Evolutionary conservation across 148 eudicot genomes (phyloP).

Genomic region (Nepenthes mirabilis): DNA sequence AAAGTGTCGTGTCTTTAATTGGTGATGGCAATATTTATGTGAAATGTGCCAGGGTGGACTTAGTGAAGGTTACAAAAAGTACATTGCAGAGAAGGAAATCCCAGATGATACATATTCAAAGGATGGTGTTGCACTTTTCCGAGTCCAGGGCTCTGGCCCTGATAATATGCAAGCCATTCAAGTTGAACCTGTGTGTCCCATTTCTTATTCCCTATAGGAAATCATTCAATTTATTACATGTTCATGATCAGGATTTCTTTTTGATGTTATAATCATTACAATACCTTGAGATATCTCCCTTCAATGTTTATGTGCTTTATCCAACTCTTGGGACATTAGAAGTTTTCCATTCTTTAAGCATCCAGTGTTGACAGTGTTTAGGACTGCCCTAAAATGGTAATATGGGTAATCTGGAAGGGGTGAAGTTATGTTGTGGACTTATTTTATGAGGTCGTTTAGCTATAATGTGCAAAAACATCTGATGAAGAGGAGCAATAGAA

Average conservation of each 20-base stretch:
- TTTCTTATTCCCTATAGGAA: conserved; percentile 1
- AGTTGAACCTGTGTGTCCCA: conserved; percentile 59
- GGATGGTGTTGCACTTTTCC: conserved; percentile 59
- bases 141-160: conserved; percentile 84
- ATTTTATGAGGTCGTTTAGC: not conserved
- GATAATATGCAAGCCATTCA: conserved; percentile 94
- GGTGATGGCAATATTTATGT: conserved; percentile 4
- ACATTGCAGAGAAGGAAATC: conserved; percentile 42
- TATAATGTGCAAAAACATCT: too few species aligned
- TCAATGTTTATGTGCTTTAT: not conserved
- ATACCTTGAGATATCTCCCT: not conserved
- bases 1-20: not conserved
- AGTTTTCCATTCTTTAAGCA: not conserved
- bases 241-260: not conserved
- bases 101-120: conserved; percentile 63
- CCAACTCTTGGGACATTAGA: not conserved
- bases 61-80: conserved; percentile 58
- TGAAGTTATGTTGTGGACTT: not conserved
- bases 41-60: conserved; percentile 57
- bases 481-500: too few species aligned
- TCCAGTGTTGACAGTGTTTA: too few species aligned
- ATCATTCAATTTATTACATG: not conserved
- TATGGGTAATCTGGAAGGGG: not conserved
- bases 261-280: not conserved
- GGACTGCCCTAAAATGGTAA: not conserved